Evolutionary conservation across 768 basidiomycete species (phyloP).

Genomic region (Mycena floridula): DNA sequence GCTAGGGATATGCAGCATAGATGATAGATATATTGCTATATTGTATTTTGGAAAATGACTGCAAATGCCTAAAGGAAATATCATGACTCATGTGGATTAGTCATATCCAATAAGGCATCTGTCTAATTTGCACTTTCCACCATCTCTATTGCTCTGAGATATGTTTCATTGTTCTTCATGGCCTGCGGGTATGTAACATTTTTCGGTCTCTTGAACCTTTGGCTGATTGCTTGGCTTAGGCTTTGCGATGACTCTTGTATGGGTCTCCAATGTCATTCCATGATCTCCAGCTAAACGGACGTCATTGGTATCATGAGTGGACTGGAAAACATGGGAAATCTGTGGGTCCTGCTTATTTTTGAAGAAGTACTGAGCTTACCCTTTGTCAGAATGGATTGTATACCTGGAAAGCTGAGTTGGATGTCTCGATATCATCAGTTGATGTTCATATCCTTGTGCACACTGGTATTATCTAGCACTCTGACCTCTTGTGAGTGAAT

Average conservation of each 20-base stretch:
- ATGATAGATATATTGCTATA: no score
- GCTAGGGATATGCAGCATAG: no score
- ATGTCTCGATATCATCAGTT: constrained; percentile 36
- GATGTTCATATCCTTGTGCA: constrained; percentile 31
- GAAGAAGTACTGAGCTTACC: no score
- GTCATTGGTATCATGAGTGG: constrained; percentile 42
- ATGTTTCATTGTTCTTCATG: constrained; percentile 62
- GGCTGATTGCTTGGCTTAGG: constrained; percentile 17
- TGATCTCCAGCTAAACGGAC: constrained; percentile 36
- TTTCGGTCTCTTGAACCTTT: neutral
- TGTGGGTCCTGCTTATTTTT: constrained; percentile 18
- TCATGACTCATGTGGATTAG: no score
- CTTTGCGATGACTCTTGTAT: constrained; percentile 38
- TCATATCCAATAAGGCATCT: no score
- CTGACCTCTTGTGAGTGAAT: constrained; percentile 21
- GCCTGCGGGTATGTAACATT: constrained; percentile 37
- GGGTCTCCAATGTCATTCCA: constrained; percentile 39
- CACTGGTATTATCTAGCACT: constrained; percentile 21
- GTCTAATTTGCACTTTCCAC: constrained; percentile 52
- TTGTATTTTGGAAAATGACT: no score
- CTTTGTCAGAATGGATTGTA: constrained; percentile 29
- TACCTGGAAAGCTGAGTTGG: constrained; percentile 31
- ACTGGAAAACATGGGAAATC: constrained; percentile 33
- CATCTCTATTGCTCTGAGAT: constrained; percentile 43
- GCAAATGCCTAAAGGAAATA: no score